Evolutionary conservation across 257 asterid species (phyloP), one percentile per base, ranked within the genome.

Genomic region (Linaria vulgaris): DNA sequence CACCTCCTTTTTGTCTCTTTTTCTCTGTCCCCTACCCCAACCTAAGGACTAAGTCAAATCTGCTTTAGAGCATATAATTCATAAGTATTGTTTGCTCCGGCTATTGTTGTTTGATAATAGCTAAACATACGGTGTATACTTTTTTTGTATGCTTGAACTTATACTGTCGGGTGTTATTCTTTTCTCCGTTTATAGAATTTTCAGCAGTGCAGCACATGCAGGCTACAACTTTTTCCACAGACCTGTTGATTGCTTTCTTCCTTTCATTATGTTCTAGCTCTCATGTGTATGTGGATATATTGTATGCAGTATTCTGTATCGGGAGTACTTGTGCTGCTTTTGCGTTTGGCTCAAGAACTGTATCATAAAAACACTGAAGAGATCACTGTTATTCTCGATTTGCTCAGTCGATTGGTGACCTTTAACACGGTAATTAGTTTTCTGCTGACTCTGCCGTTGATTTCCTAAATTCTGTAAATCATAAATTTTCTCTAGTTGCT

Each of bases 351-450:
- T 69, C 89, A 82, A 73, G 87, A 69, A 57, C 77, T 75, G 47
- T 72, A 83, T 71, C 46, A 60, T 70, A 82, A 79, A 47, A 79
- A 73, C 68, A 61, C 76, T 1, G 86, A 82, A 69, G 95, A 90
- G 70, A 79, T 72, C 57, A 62, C 78, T 50, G 72, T 71, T 71
- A 82, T 79, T 59, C 90, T 94, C 55, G 95, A 79, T 80, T 78
- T 94, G 80, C 81, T 94, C 41, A 85, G 80, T 70, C 91, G 95
- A 63, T 69, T 94, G 73, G 88, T 82, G 82, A 82, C 82, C 30
- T 90, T 77, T 78, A 87, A 79, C 73, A 69, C 22, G 96, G 99
- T 92, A 83, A 69, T 74, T 68, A 67, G 44, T 51, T 58, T 6
- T 22, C 46, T 17, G 61, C 41, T 48, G 61, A 56, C 25, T 71